phyloP scores from a whole-genome alignment of 345 rosid species.

The Moricandia moricandioides region DNA sequence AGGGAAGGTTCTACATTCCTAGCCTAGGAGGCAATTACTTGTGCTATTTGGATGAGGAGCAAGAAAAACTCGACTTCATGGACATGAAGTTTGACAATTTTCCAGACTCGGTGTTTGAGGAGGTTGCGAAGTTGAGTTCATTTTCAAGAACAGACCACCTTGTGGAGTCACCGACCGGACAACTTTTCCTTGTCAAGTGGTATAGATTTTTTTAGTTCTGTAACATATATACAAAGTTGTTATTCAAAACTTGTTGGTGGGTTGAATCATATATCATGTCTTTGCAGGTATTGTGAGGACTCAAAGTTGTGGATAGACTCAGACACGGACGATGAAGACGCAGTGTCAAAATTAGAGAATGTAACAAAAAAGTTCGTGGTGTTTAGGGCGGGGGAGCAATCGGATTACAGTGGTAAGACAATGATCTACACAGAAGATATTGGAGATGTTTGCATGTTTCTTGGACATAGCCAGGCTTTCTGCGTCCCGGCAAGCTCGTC shows the following conservation, averaged over 20 bases:
- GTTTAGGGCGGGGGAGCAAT: not conserved
- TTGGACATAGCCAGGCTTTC: slow-evolving; percentile 14
- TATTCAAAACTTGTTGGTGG: not conserved
- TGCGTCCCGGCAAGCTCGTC: slow-evolving; percentile 16
- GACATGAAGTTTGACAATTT: not conserved
- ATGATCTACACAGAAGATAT: slow-evolving; percentile 18
- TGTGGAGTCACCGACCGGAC: slow-evolving; percentile 11
- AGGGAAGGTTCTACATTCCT: slow-evolving; percentile 7
- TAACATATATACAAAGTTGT: too few species aligned
- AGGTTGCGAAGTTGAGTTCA: not conserved
- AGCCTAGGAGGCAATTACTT: not conserved
- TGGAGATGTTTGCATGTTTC: slow-evolving; percentile 16
- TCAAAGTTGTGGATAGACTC: not conserved
- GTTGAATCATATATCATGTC: not conserved
- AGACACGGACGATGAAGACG: not conserved
- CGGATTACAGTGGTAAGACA: not conserved
- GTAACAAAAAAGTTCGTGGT: not conserved
- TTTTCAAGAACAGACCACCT: not conserved
- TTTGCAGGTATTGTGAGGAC: not conserved
- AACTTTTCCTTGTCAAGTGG: slow-evolving; percentile 6
- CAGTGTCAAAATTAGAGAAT: not conserved
- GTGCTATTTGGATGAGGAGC: not conserved
- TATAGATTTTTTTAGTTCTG: not conserved
- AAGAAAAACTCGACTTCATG: not conserved
- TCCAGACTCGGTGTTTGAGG: not conserved